Conservation (phyloP, 148 eudicot species). For the Diospyros kaki region DNA sequence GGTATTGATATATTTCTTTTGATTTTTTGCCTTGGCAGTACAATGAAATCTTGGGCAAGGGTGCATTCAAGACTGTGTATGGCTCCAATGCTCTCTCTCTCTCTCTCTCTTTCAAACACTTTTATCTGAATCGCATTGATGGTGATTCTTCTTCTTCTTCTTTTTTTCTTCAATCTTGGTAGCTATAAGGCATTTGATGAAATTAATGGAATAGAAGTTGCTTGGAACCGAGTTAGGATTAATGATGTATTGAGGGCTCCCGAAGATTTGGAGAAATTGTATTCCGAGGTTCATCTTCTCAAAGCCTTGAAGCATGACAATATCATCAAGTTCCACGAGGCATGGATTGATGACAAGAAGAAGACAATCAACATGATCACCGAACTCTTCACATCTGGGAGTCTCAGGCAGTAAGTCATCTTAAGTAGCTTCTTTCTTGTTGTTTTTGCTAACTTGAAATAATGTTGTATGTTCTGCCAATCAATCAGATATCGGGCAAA, state of each 20-base stretch:
- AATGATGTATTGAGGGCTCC: background rate
- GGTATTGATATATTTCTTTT: background rate
- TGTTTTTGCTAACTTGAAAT: background rate
- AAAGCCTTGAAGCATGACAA: constrained; percentile 9
- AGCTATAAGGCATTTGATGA: constrained; percentile 16
- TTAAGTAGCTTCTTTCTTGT: background rate
- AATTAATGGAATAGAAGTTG: constrained; percentile 13
- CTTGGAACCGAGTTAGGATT: constrained; percentile 12
- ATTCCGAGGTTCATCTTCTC: constrained; percentile 10
- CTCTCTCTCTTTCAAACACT: background rate
- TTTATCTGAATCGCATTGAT: background rate
- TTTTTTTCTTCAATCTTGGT: background rate
- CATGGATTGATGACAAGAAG: constrained; percentile 11
- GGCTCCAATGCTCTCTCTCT: background rate
- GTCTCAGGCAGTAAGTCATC: constrained; percentile 3
- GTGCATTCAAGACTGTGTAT: constrained; percentile 10
- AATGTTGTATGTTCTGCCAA: background rate
- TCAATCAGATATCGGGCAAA: constrained; percentile 4
- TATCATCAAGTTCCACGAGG: constrained; percentile 6
- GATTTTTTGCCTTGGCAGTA: background rate
- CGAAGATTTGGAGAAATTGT: constrained; percentile 3
- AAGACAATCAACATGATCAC: constrained; percentile 12
- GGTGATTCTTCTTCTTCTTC: background rate
- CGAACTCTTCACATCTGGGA: constrained; percentile 15
- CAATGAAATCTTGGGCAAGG: background rate